These are phyloP conservation scores for Phytophthora megakarya DNA, from an alignment of 352 stramenopile genomes.

Conservation along the genomic window DNA sequence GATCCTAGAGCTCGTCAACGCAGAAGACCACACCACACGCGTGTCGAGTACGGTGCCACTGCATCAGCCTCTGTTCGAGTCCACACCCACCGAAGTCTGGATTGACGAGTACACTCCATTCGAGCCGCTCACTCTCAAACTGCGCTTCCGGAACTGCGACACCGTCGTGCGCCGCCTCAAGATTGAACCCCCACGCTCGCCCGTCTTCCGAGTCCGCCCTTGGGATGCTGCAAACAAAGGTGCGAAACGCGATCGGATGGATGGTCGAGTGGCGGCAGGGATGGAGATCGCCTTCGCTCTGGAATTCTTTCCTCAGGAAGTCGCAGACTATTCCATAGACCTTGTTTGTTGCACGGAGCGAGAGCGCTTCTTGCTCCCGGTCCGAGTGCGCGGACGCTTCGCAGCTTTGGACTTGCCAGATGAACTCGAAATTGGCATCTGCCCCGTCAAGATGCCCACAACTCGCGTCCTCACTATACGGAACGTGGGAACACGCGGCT, in stretches of 20 bases:
- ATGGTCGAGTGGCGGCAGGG: constrained; percentile 90
- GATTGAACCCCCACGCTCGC: constrained; percentile 83
- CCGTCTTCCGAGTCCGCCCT: constrained; percentile 83
- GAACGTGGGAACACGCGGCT: constrained; percentile 86
- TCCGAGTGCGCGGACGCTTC: constrained; percentile 83
- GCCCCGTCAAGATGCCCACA: constrained; percentile 86
- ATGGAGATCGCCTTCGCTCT: constrained; percentile 94
- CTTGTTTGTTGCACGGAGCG: constrained; percentile 94
- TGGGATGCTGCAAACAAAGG: constrained; percentile 22
- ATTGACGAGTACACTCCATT: constrained; percentile 95
- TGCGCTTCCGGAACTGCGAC: constrained; percentile 94
- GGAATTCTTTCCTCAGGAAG: constrained; percentile 91
- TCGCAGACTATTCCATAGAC: constrained; percentile 88
- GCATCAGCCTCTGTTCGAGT: constrained; percentile 89
- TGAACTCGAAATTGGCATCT: constrained; percentile 85
- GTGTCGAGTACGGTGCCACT: constrained; percentile 75
- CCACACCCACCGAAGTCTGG: constrained; percentile 79
- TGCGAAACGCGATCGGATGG: constrained; percentile 36
- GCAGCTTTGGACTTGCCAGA: constrained; percentile 92
- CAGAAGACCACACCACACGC: constrained; percentile 70
- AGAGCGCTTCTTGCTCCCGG: constrained; percentile 93
- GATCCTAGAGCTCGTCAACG: constrained; percentile 74
- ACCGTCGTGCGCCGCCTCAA: constrained; percentile 89
- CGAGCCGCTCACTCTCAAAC: constrained; percentile 71
- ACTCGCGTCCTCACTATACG: constrained; percentile 84